phyloP scores from a whole-genome alignment of 202 grass and related monocot species.

The Schoenoplectus triqueter region DNA sequence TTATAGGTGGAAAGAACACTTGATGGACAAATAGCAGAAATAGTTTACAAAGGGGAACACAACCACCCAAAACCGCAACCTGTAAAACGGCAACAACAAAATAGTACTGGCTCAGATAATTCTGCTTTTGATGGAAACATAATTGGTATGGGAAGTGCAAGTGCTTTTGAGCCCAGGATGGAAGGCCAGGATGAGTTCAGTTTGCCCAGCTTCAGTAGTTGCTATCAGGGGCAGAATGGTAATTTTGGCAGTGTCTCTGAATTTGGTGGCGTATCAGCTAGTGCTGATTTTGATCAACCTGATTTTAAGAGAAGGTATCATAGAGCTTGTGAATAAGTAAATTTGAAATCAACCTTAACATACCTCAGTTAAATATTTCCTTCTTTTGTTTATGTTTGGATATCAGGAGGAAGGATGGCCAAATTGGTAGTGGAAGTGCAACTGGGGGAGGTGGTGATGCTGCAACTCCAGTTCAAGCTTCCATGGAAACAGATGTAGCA shows the following conservation, averaged over 20 bases:
- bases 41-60: conserved; percentile 73
- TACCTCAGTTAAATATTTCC: background rate
- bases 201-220: conserved; percentile 18
- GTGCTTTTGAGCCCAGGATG: conserved; percentile 27
- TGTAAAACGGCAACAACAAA: conserved; percentile 38
- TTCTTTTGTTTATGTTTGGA: background rate
- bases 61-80: conserved; percentile 66
- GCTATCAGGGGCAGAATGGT: conserved; percentile 31
- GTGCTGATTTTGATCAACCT: conserved; percentile 8
- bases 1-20: conserved; percentile 60
- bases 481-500: conserved; percentile 33
- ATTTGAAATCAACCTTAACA: background rate
- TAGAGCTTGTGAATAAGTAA: background rate
- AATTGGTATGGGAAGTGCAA: background rate
- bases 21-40: conserved; percentile 63
- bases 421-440: conserved; percentile 30
- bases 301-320: conserved; percentile 52
- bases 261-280: background rate
- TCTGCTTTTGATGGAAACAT: conserved; percentile 13
- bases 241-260: conserved; percentile 26
- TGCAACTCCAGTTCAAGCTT: conserved; percentile 31
- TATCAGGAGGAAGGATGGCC: conserved; percentile 50
- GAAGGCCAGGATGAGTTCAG: conserved; percentile 29
- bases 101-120: conserved; percentile 4
- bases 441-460: background rate